phyloP scores from a whole-genome alignment of 179 eudicot species.

The Amaranthus tricolor region DNA sequence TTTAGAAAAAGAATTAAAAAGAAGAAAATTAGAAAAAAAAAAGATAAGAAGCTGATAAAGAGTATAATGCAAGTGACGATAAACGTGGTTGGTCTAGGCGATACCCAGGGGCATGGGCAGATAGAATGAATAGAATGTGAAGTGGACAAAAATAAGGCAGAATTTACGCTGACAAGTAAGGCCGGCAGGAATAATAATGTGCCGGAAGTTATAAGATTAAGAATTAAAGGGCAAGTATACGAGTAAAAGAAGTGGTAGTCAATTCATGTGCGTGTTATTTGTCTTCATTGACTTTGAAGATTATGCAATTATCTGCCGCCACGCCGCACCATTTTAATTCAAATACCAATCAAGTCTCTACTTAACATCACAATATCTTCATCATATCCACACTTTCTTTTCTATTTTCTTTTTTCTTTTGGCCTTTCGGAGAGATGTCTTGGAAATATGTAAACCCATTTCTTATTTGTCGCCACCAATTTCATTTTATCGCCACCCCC shows the following conservation, averaged over 20 bases:
- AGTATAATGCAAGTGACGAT: too few relatives aligned
- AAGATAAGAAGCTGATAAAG: background rate
- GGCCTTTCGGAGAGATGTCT: too few relatives aligned
- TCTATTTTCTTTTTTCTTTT: too few relatives aligned
- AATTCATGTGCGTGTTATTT: background rate
- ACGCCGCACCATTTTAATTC: background rate
- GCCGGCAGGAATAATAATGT: conserved; percentile 10
- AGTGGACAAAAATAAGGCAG: conserved; percentile 4
- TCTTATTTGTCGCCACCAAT: too few relatives aligned
- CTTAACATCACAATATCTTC: too few relatives aligned
- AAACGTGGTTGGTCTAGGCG: too few relatives aligned
- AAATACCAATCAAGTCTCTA: too few relatives aligned
- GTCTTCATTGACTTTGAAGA: conserved; percentile 6
- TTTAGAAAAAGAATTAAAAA: background rate
- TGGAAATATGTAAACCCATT: too few relatives aligned
- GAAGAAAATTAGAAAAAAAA: background rate
- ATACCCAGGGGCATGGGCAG: too few relatives aligned
- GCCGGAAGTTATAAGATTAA: conserved; percentile 14
- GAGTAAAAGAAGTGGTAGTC: background rate
- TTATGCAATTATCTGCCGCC: conserved; percentile 19
- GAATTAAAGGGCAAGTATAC: background rate
- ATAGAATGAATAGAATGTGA: background rate
- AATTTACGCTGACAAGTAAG: conserved; percentile 5
- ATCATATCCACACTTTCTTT: too few relatives aligned
- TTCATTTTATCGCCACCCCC: too few relatives aligned